A percentile compares a stretch with the other conserved stretches of the same genome.
Evolutionary conservation across 306 rosid species (phyloP).

Genomic region (Erythrophleum fordii): DNA sequence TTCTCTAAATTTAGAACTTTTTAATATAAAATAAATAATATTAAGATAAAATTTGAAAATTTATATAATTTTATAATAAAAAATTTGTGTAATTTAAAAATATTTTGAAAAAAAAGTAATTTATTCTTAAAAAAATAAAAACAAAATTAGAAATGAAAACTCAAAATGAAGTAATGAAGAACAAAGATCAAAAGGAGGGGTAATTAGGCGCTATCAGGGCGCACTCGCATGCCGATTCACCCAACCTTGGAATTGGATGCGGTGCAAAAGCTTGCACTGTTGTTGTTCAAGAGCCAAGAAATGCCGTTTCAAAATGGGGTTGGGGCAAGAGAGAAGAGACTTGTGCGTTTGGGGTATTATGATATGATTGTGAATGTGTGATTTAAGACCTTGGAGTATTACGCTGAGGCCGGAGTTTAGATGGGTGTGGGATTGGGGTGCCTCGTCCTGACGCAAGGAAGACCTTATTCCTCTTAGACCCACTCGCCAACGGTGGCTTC

Average conservation of each 20-base stretch:
- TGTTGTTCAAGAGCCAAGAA: background rate
- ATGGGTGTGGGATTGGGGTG: background rate
- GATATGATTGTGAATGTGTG: background rate
- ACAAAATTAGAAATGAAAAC: background rate
- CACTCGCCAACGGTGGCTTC: background rate
- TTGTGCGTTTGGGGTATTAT: background rate
- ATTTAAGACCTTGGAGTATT: background rate
- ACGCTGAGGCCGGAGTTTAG: background rate
- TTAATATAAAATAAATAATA: too few relatives aligned
- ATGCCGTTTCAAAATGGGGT: background rate
- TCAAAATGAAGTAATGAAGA: background rate
- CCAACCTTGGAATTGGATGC: background rate
- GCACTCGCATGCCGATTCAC: background rate
- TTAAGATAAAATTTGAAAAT: too few relatives aligned
- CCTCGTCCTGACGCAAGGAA: background rate
- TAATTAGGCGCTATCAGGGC: background rate
- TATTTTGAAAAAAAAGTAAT: too few relatives aligned
- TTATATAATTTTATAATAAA: too few relatives aligned
- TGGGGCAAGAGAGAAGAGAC: background rate
- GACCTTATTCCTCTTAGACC: background rate
- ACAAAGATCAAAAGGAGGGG: background rate
- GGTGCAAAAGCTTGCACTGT: background rate
- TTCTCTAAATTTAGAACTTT: too few relatives aligned
- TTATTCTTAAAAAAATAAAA: too few relatives aligned
- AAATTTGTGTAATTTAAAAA: too few relatives aligned